A percentile compares a stretch with the other conserved stretches of the same genome.
phyloP scores from a whole-genome alignment of 352 stramenopile species.

The Pythium periplocum region DNA sequence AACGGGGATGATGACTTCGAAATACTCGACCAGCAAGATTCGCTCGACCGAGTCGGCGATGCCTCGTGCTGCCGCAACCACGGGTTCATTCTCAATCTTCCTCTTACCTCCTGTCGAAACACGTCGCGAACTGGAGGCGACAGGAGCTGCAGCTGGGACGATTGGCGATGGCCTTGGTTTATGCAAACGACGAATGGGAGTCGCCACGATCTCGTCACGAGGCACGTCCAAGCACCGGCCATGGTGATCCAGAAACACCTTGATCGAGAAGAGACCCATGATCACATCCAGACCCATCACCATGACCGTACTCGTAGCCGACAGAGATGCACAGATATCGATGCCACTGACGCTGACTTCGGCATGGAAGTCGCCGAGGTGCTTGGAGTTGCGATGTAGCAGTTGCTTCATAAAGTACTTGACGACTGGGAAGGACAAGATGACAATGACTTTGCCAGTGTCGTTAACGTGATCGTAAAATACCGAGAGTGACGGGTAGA shows the following conservation, averaged over 20 bases:
- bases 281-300: constrained; percentile 18
- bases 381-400: not conserved
- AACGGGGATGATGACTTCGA: not conserved
- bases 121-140: not conserved
- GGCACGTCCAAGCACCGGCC: not conserved
- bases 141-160: not conserved
- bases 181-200: no score
- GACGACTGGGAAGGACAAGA: constrained; percentile 12
- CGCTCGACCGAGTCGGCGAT: constrained; percentile 7
- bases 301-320: constrained; percentile 2
- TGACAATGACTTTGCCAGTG: constrained; percentile 9
- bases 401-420: constrained; percentile 15
- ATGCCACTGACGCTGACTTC: constrained; percentile 14
- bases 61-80: constrained; percentile 11
- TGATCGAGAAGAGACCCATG: constrained; percentile 11
- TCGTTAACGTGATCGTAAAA: constrained; percentile 12
- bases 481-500: constrained; percentile 18
- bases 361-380: not conserved
- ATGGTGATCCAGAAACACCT: constrained; percentile 17
- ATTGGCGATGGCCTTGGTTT: no score
- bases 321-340: constrained; percentile 19
- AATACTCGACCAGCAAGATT: not conserved
- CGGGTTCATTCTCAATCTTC: not conserved
- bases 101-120: no score
- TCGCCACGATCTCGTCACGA: no score